Evolutionary conservation across 108 stramenopile species (phyloP).

Genomic region (Skeletonema marinoi): DNA sequence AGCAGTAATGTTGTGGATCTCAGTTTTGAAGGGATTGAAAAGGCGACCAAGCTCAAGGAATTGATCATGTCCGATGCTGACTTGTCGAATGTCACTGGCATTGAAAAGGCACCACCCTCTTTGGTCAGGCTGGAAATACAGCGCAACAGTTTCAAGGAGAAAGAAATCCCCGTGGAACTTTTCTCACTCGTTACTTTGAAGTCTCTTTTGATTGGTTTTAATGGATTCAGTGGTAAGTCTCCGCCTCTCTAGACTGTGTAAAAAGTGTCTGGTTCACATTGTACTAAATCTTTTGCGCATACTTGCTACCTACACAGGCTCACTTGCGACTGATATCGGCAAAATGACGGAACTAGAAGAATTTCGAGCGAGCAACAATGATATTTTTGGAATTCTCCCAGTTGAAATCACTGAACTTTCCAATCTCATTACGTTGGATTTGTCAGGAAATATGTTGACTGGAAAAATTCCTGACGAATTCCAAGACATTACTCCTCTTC

Average conservation of each 20-base stretch:
- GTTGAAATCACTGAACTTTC: constrained; percentile 29
- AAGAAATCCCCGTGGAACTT: constrained; percentile 65
- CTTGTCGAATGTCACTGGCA: constrained; percentile 56
- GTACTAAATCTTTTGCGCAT: not conserved
- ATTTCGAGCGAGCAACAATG: constrained; percentile 48
- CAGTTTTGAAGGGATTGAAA: constrained; percentile 59
- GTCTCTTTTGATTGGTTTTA: constrained; percentile 54
- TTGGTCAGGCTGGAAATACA: constrained; percentile 54
- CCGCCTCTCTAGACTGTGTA: not conserved
- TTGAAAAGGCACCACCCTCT: constrained; percentile 52
- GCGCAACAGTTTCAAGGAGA: constrained; percentile 57
- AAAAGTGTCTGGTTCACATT: not conserved
- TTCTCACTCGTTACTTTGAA: constrained; percentile 46
- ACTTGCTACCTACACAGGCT: constrained; percentile 28
- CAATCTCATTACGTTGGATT: constrained; percentile 32
- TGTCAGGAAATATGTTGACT: constrained; percentile 64
- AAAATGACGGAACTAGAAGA: constrained; percentile 53
- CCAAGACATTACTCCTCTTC: constrained; percentile 57
- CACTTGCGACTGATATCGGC: constrained; percentile 57
- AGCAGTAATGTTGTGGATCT: constrained; percentile 65
- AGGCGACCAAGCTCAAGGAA: constrained; percentile 59
- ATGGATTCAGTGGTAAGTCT: constrained; percentile 38
- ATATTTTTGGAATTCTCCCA: constrained; percentile 65
- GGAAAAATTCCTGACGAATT: constrained; percentile 68
- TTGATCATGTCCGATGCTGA: constrained; percentile 60